Percentiles rank a stretch among this genome's conserved stretches.
These are phyloP conservation scores for Tylopilus sp. DNA, from an alignment of 768 basidiomycete species.

Conservation along the genomic window DNA sequence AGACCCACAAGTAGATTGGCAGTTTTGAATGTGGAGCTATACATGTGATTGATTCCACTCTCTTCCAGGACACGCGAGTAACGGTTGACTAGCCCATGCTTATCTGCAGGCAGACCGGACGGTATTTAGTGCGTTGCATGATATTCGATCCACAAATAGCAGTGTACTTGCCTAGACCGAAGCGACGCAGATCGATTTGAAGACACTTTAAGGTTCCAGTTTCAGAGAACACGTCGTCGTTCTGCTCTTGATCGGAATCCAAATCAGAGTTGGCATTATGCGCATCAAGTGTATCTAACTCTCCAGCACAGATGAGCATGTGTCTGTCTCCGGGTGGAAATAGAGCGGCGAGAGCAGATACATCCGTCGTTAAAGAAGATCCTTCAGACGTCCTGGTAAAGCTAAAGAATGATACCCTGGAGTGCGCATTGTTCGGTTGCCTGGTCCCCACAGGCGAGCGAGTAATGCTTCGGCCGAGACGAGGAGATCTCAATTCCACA, in stretches of 20 bases:
- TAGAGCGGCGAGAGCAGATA: slow-evolving; percentile 59
- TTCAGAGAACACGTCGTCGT: slow-evolving; percentile 29
- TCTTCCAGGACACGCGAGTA: slow-evolving; percentile 71
- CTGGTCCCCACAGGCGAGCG: slow-evolving; percentile 15
- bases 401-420: slow-evolving; percentile 68
- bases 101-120: slow-evolving; percentile 43
- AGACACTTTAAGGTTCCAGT: slow-evolving; percentile 57
- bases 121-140: background rate
- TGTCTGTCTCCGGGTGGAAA: slow-evolving; percentile 71
- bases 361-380: slow-evolving; percentile 72
- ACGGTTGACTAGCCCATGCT: slow-evolving; percentile 72
- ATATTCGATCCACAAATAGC: background rate
- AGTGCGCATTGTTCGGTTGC: slow-evolving; percentile 5
- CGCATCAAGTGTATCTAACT: slow-evolving; percentile 57
- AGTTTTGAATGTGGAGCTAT: slow-evolving; percentile 79
- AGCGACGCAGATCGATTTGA: slow-evolving; percentile 71
- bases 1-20: slow-evolving; percentile 66
- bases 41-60: slow-evolving; percentile 79
- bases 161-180: slow-evolving; percentile 56
- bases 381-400: slow-evolving; percentile 77
- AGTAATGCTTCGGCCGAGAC: slow-evolving; percentile 7
- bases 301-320: slow-evolving; percentile 70
- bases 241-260: slow-evolving; percentile 39
- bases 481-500: slow-evolving; percentile 12
- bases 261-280: slow-evolving; percentile 30